Evolutionary conservation across 371 early-diverging fungal species (phyloP).

Genomic region (Rhizopus arrhizus): DNA sequence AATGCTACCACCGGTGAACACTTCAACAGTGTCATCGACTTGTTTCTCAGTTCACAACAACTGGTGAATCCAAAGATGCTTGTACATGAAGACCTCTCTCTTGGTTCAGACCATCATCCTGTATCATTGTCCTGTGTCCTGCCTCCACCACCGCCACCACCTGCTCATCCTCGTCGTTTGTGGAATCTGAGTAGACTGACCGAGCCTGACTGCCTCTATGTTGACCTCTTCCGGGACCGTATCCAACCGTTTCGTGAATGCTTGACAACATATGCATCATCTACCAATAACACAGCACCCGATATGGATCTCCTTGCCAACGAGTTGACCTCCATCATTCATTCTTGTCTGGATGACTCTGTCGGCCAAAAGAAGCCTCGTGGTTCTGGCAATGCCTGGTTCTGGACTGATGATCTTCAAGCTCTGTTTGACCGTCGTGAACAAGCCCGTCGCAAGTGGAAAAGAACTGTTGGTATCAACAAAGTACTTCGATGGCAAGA

Average conservation of each 20-base stretch:
- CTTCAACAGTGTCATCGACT: conserved; percentile 4
- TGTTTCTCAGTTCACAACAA: background rate
- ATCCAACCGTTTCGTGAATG: background rate
- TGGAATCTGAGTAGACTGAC: conserved; percentile 7
- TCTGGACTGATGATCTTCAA: conserved; percentile 4
- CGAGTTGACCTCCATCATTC: background rate
- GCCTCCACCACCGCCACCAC: background rate
- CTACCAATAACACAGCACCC: background rate
- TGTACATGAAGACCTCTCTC: background rate
- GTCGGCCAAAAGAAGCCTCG: background rate
- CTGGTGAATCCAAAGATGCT: background rate
- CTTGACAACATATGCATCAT: background rate
- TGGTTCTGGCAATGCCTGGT: conserved; percentile 3
- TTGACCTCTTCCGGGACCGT: background rate
- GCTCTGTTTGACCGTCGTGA: background rate
- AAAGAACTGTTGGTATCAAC: background rate
- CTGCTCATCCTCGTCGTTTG: conserved; percentile 6
- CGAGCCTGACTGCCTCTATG: conserved; percentile 1
- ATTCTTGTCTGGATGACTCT: conserved; percentile 6
- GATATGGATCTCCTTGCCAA: conserved; percentile 2
- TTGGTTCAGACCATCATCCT: conserved; percentile 7
- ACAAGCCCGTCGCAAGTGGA: background rate
- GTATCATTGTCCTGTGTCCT: background rate
- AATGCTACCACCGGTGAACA: background rate
- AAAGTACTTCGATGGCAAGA: background rate